phyloP scores from a whole-genome alignment of 192 early-diverging fungal species.

The Mortierella hygrophila region DNA sequence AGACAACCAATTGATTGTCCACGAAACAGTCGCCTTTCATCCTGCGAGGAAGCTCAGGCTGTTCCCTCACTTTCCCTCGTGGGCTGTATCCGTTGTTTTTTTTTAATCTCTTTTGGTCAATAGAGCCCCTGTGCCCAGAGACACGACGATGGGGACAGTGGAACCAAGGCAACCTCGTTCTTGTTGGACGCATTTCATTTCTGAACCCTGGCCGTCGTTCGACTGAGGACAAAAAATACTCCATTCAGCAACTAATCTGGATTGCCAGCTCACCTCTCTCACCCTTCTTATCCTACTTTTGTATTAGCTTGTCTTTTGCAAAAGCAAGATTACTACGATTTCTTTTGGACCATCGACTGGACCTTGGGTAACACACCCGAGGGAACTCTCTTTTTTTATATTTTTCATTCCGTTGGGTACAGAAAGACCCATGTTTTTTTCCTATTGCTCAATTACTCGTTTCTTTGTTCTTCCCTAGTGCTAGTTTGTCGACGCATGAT shows the following conservation, averaged over 20 bases:
- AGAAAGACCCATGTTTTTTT: too few species aligned
- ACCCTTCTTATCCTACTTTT: not conserved
- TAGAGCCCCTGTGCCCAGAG: not conserved
- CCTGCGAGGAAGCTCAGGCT: not conserved
- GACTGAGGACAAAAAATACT: not conserved
- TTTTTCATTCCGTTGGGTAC: too few species aligned
- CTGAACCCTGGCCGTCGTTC: not conserved
- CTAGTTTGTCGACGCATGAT: too few species aligned
- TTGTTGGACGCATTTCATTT: not conserved
- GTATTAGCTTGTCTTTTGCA: not conserved
- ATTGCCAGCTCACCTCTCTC: not conserved
- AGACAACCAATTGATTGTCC: too few species aligned
- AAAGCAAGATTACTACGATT: not conserved
- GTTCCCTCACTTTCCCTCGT: not conserved
- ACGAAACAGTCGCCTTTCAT: too few species aligned
- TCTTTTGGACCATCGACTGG: slow-evolving; percentile 1
- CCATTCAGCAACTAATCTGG: not conserved
- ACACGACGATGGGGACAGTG: not conserved
- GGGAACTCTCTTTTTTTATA: not conserved
- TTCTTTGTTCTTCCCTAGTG: too few species aligned
- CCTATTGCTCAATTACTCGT: too few species aligned
- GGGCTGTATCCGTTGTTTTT: not conserved
- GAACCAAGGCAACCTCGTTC: not conserved
- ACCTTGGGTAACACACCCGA: not conserved
- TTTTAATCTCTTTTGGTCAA: not conserved